Base-by-base conservation (phyloP, 169 alveolate species). In the Cryptosporidium ryanae region DNA sequence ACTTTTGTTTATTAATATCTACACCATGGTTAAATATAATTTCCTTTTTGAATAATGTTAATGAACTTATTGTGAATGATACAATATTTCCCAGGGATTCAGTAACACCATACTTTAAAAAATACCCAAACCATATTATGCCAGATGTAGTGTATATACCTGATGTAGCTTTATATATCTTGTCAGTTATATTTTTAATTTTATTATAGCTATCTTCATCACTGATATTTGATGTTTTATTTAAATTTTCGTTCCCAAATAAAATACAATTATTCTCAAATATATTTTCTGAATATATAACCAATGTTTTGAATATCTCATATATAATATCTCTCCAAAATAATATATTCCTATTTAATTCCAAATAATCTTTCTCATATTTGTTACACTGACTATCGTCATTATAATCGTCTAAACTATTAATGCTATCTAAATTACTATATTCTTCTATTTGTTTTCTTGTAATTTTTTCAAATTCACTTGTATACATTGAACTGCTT, bases 321-420 rank as follows among this genome's bases (percentile, higher is more conserved):
- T 29, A 55, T 2, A 68, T 68, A 31, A 49, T 52, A 31, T 68
- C 83, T 68, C 83, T 68, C 83, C 83, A 68, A 18, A 68, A 68
- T 17, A 68, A 29, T 21, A 68, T 68, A 64, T 68, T 68, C 10
- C 52, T 49, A 10, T 54, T 49, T 12, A 23, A 50, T 49, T 54
- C 59, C 29, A 68, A 38, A 31, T 49, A 31, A 38, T 68, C 83
- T 0, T 17, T n/a, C 15, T n/a, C 82, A 21, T 25, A 10, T n/a
- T 18, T 12, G 0, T 64, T n/a, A n/a, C n/a, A n/a, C n/a, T n/a
- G n/a, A 52, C 13, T 52, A 52, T 52, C 27, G 13, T 12, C 13
- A 12, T 52, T 12, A 1, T 52, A n/a, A 52, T 52, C 13, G 27
- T 52, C 12, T 21, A 52, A 4, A 64, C 3, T 17, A 38, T n/a